Conservation (phyloP, 768 basidiomycete genomes). For the Russula abietina region DNA sequence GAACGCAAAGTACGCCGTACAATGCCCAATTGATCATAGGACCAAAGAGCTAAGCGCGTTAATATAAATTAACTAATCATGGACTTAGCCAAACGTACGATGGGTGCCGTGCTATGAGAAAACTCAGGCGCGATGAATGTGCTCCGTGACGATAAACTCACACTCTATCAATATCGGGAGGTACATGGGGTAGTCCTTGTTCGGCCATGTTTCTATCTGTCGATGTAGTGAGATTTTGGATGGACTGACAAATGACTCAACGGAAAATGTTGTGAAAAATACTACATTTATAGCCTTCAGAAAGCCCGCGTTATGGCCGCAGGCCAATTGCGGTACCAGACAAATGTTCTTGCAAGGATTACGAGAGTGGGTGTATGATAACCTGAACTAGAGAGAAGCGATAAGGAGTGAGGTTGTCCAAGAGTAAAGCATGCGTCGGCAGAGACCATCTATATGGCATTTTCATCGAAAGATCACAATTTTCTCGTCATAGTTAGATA, state of each 20-base stretch:
- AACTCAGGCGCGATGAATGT: background rate
- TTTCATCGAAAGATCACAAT: background rate
- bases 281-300: background rate
- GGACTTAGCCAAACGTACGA: background rate
- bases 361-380: background rate
- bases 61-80: background rate
- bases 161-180: background rate
- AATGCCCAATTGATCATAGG: constrained; percentile 10
- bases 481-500: too few relatives aligned
- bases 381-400: background rate
- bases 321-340: background rate
- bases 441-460: background rate
- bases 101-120: constrained; percentile 5
- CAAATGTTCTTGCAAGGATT: background rate
- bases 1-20: constrained; percentile 8
- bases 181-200: background rate
- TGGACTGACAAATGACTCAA: background rate
- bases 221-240: background rate
- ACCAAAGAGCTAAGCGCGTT: constrained; percentile 1
- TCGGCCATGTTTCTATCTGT: background rate
- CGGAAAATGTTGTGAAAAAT: background rate
- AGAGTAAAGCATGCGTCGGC: background rate
- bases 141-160: background rate
- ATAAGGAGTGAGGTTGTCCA: background rate
- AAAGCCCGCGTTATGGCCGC: background rate